Conservation (phyloP, 345 rosid species). For the Pugionium cornutum region DNA sequence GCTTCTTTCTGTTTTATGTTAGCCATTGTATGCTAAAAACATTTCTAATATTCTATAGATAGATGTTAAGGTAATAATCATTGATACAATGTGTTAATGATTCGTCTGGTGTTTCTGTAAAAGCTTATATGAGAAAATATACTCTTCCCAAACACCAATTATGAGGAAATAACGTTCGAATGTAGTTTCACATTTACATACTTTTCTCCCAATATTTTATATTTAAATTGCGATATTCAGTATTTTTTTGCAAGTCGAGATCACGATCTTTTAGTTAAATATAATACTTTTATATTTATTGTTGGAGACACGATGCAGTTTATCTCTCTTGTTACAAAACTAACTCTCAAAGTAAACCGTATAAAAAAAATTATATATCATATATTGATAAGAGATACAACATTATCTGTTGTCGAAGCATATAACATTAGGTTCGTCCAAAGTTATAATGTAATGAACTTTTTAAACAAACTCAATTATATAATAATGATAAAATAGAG, state of each 20-base stretch:
- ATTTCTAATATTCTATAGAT: not conserved
- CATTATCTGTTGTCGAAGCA: no score
- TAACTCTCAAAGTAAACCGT: not conserved
- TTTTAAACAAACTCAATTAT: no score
- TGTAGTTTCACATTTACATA: slow-evolving; percentile 19
- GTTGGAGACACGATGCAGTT: slow-evolving; percentile 28
- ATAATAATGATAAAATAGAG: no score
- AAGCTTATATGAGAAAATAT: not conserved
- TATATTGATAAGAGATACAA: no score
- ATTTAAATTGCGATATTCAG: not conserved
- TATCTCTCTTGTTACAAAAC: not conserved
- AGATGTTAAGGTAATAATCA: slow-evolving; percentile 5
- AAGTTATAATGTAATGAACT: no score
- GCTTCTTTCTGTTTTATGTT: slow-evolving; percentile 20
- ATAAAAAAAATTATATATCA: not conserved
- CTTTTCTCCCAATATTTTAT: slow-evolving; percentile 16
- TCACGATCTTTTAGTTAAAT: slow-evolving; percentile 22
- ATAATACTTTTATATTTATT: slow-evolving; percentile 3
- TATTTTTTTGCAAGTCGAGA: slow-evolving; percentile 12
- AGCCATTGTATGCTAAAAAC: not conserved
- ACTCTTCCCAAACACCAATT: slow-evolving; percentile 21
- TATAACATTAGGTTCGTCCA: no score
- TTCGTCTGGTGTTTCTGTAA: slow-evolving; percentile 6
- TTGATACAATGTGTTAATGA: not conserved
- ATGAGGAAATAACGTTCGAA: slow-evolving; percentile 7